phyloP scores from a whole-genome alignment of 192 early-diverging fungal species.

The Podila epicladia region DNA sequence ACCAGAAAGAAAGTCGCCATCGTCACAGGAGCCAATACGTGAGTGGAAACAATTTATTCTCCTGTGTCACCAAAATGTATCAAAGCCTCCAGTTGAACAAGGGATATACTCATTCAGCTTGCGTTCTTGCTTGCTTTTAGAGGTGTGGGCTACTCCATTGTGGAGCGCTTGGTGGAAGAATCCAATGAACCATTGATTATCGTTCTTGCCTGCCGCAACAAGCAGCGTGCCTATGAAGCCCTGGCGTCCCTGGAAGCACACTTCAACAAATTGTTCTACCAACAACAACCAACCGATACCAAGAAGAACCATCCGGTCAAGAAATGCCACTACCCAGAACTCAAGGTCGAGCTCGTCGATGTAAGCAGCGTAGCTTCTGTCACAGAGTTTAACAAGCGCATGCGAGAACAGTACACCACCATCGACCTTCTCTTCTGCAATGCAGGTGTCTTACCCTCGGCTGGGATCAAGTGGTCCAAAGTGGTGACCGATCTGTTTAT shows the following conservation, averaged over 20 bases:
- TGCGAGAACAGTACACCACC: conserved; percentile 46
- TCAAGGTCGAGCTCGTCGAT: conserved; percentile 60
- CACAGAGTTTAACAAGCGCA: conserved; percentile 44
- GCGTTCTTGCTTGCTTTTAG: conserved; percentile 4
- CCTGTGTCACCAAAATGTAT: background rate
- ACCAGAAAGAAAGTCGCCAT: conserved; percentile 47
- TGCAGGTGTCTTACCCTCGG: conserved; percentile 57
- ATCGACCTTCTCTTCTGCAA: conserved; percentile 66
- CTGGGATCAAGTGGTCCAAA: conserved; percentile 53
- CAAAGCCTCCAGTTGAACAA: no score
- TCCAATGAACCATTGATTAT: conserved; percentile 38
- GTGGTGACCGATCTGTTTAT: conserved; percentile 35
- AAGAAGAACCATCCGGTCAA: conserved; percentile 13
- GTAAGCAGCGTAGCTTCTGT: conserved; percentile 48
- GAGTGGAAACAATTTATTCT: background rate
- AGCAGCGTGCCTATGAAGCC: conserved; percentile 53
- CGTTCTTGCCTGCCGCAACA: conserved; percentile 64
- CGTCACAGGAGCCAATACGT: conserved; percentile 62
- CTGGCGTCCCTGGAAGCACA: conserved; percentile 24
- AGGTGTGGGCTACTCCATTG: conserved; percentile 64
- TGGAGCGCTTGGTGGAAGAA: conserved; percentile 56
- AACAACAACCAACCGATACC: background rate
- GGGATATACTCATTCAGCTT: background rate
- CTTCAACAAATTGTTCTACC: conserved; percentile 11
- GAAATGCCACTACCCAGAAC: conserved; percentile 34